Evolutionary conservation across 371 early-diverging fungal genomes (phyloP), one percentile per base, ranked within the genome.

Genomic region (Gilbertella persicaria): DNA sequence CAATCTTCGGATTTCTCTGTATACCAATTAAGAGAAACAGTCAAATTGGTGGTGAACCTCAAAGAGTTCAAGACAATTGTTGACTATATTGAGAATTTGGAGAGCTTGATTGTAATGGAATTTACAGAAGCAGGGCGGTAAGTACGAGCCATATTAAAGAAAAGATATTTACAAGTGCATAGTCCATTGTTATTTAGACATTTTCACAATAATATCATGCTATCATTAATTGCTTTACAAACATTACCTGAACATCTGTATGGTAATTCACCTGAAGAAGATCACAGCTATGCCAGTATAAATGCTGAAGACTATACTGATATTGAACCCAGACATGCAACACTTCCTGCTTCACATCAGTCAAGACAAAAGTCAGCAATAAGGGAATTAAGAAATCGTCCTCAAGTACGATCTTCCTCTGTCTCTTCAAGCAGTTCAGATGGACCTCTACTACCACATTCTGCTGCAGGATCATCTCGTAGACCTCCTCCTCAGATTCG

Each of bases 11-110:
- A 23, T 39, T 61, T 45, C 19, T 28, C 17, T 10, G 45, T 23
- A 16, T 55, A 55, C 28, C 24, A 21, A 10, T 37, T 50, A 3
- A 35, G 19, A 8, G 29, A 13, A 8, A 20, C 17, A 20, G 45
- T 50, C 12, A 55, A 36, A 13, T 13, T 61, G 2, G 45, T 61
- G 5, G 33, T 45, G 12, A 61, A 61, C 23, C 30, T 55, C 0
- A 55, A 46, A 41, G 62, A 61, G 21, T 61, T 61, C 23, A 55
- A 51, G 23, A 49, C 55, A 7, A 28, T 55, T 13, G 5, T 53
- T 7, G 19, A 37, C 19, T 53, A 45, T 29, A 36, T 55, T 17
- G 55, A 54, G n/a, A 21, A 25, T 3, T 46, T 55, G 19, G 47
- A 61, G 13, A 33, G 6, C 10, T 12, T 9, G 10, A 2, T 33